These are phyloP conservation scores for Ophiostoma himal-ulmi DNA, from an alignment of 2,329 filamentous ascomycete genomes.

Conservation along the genomic window DNA sequence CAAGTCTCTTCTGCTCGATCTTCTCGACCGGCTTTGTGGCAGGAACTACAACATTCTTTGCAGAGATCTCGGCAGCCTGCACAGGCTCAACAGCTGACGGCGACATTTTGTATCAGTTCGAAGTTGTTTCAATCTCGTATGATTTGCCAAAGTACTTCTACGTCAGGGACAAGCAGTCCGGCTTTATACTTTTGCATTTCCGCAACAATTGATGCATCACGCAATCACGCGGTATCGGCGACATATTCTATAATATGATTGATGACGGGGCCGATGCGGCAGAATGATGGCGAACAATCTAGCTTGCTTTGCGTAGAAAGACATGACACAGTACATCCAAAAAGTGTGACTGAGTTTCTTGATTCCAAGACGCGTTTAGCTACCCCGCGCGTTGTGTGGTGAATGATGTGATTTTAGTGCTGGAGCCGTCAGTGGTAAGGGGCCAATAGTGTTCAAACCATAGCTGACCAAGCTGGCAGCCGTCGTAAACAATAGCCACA, in stretches of 20 bases:
- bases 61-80: background rate
- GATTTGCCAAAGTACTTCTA: background rate
- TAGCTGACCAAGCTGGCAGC: background rate
- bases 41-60: background rate
- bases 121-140: too few species aligned
- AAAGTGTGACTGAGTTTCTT: background rate
- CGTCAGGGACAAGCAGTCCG: background rate
- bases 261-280: background rate
- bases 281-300: background rate
- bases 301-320: background rate
- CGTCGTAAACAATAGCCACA: too few species aligned
- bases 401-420: constrained; percentile 3
- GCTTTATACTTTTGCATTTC: background rate
- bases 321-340: background rate
- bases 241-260: background rate
- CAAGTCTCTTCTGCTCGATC: background rate
- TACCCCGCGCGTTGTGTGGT: background rate
- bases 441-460: background rate
- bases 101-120: background rate
- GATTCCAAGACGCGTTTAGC: background rate
- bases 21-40: background rate
- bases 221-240: background rate
- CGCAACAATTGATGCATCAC: background rate
- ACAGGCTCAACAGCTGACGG: background rate
- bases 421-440: background rate